Evolutionary conservation across 2,329 filamentous ascomycete species (phyloP).

Genomic region (Apiospora rasikravindrae): DNA sequence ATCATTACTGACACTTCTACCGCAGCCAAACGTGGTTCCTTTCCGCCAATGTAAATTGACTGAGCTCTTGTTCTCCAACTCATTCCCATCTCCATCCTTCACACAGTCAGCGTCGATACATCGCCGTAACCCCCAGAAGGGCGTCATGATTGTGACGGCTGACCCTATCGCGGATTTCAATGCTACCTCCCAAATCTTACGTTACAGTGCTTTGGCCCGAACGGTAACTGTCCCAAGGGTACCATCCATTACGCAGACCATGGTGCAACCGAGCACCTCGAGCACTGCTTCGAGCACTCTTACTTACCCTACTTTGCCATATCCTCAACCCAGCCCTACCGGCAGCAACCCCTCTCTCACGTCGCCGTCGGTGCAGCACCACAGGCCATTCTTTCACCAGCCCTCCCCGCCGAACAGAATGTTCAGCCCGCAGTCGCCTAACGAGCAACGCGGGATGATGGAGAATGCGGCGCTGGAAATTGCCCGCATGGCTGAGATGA

Average conservation of each 20-base stretch:
- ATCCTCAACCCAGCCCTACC: constrained; percentile 29
- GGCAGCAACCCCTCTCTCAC: constrained; percentile 32
- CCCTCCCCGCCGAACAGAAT: constrained; percentile 27
- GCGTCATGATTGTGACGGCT: constrained; percentile 94
- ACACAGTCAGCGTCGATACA: constrained; percentile 37
- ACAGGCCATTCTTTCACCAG: constrained; percentile 48
- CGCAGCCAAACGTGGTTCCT: constrained; percentile 74
- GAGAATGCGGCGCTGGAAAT: constrained; percentile 84
- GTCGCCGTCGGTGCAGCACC: constrained; percentile 42
- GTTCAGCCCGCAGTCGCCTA: constrained; percentile 47
- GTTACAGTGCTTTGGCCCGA: constrained; percentile 89
- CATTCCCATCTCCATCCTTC: constrained; percentile 66
- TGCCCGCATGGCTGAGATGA: constrained; percentile 75
- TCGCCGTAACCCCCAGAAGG: constrained; percentile 77
- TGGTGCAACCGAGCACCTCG: constrained; percentile 49
- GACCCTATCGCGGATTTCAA: constrained; percentile 95
- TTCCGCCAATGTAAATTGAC: constrained; percentile 87
- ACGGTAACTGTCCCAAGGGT: constrained; percentile 92
- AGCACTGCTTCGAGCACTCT: constrained; percentile 22
- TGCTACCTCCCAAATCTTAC: constrained; percentile 92
- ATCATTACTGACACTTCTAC: background rate
- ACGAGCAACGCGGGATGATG: constrained; percentile 73
- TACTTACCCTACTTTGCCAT: constrained; percentile 25
- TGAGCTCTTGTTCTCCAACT: constrained; percentile 87
- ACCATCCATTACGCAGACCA: constrained; percentile 79